A percentile compares a stretch with the other conserved stretches of the same genome.
These are phyloP conservation scores for Hypoxylon lienhwacheense DNA, from an alignment of 495 filamentous ascomycete species.

Conservation along the genomic window DNA sequence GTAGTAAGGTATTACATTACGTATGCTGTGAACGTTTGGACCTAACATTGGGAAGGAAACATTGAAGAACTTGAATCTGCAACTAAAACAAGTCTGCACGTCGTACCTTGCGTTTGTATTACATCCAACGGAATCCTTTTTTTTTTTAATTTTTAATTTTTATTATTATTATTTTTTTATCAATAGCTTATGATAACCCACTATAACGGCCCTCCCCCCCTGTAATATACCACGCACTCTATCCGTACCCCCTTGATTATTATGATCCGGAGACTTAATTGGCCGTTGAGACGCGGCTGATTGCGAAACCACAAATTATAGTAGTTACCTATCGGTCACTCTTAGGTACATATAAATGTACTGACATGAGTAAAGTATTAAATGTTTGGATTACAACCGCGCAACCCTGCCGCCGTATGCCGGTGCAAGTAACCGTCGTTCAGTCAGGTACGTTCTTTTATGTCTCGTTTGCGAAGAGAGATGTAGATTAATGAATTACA, in stretches of 20 bases:
- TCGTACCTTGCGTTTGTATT: constrained; percentile 35
- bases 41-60: constrained; percentile 2
- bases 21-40: too few relatives aligned
- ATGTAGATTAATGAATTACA: too few relatives aligned
- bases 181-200: constrained; percentile 11
- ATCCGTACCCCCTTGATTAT: constrained; percentile 10
- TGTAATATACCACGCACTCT: constrained; percentile 13
- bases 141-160: too few relatives aligned
- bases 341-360: too few relatives aligned
- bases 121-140: constrained; percentile 18
- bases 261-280: constrained; percentile 16
- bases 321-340: too few relatives aligned
- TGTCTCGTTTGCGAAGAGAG: constrained; percentile 7
- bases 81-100: constrained; percentile 23
- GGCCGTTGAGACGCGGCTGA: constrained; percentile 12
- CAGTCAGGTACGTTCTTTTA: not conserved
- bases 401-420: constrained; percentile 23
- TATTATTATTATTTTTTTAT: too few relatives aligned
- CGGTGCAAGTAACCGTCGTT: constrained; percentile 15
- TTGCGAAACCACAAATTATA: constrained; percentile 17
- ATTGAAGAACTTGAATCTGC: constrained; percentile 15
- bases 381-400: not conserved
- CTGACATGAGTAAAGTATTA: too few relatives aligned
- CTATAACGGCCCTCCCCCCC: constrained; percentile 20
- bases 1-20: too few relatives aligned